Evolutionary conservation across 768 basidiomycete genomes (phyloP), one percentile per base, ranked within the genome.

Genomic region (Kwoniella newhampshirensis): DNA sequence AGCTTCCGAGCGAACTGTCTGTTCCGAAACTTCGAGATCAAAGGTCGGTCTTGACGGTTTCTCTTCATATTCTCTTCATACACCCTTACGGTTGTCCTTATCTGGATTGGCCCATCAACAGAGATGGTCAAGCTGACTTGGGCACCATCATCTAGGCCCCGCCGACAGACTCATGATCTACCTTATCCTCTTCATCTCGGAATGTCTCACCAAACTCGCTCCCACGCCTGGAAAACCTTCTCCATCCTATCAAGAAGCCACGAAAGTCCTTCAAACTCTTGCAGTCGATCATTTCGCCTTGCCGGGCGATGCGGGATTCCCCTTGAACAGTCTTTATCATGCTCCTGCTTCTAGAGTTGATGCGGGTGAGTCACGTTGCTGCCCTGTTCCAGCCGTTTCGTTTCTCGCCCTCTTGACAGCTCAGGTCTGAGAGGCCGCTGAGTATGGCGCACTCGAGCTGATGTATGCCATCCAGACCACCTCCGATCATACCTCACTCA

Each of bases 11-110:
- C 94, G 71, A 99, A 99, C 79, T 96, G 93, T 35, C 87, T 99
- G 59, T 99, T 99, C 80, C 87, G 96, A 72, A 98, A 98, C 80
- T 99, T 98, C 70, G 96, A 99, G 81, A 98, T 99, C 84, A 94
- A 97, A 76, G 93, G 75, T 68, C 25, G 23, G 54, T 49, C 39
- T 11, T 23, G 23, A 37, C 42, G 12, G 12, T 44, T 11, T 44
- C 42, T 20, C 9, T 12, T 9, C 20, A 12, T 12, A 9, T 12
- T 44, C 42, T 12, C 42, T 11, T 21, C 20, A 21, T 44, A 9
- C 42, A 12, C 12, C 20, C 12, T 44, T 20, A n/a, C n/a, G n/a
- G n/a, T n/a, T n/a, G n/a, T n/a, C n/a, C n/a, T n/a, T n/a, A n/a
- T n/a, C n/a, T n/a, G n/a, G n/a, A n/a, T n/a, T n/a, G n/a, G n/a